A percentile compares a stretch with the other conserved stretches of the same genome.
Evolutionary conservation across 1,284 basidiomycete genomes (phyloP).

Genomic region (Microbotryum intermedium): DNA sequence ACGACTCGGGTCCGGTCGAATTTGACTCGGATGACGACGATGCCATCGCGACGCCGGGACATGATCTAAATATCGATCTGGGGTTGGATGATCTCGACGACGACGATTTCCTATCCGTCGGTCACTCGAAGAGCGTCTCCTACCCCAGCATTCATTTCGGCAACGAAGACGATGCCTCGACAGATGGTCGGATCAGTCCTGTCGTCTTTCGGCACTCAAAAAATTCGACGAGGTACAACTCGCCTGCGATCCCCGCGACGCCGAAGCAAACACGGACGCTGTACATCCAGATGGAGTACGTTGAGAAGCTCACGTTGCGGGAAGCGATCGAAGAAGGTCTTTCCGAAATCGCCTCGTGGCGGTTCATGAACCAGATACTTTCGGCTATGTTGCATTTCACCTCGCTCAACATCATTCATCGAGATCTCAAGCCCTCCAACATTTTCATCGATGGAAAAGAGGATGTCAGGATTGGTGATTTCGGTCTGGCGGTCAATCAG

Average conservation of each 20-base stretch:
- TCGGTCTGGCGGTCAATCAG: conserved; percentile 33
- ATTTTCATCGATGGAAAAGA: conserved; percentile 33
- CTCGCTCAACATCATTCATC: conserved; percentile 34
- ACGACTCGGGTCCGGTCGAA: conserved; percentile 3
- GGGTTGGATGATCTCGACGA: conserved; percentile 29
- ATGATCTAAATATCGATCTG: conserved; percentile 24
- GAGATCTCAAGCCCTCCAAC: conserved; percentile 35
- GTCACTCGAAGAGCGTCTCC: conserved; percentile 30
- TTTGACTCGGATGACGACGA: background rate
- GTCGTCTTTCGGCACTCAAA: conserved; percentile 2
- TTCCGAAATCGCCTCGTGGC: conserved; percentile 32
- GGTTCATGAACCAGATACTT: conserved; percentile 29
- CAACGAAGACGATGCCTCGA: conserved; percentile 31
- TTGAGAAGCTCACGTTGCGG: conserved; percentile 29
- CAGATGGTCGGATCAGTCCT: conserved; percentile 9
- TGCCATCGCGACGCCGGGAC: conserved; percentile 10
- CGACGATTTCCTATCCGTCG: conserved; percentile 30
- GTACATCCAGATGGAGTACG: conserved; percentile 33
- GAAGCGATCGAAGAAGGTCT: conserved; percentile 35
- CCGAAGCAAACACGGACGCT: conserved; percentile 28
- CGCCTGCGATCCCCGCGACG: conserved; percentile 1
- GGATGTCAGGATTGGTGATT: conserved; percentile 34
- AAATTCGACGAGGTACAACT: background rate
- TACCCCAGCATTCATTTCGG: conserved; percentile 34
- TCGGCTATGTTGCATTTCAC: conserved; percentile 34